These are phyloP conservation scores for Fraxinus latifolia DNA, from an alignment of 305 asterid species.

Conservation along the genomic window DNA sequence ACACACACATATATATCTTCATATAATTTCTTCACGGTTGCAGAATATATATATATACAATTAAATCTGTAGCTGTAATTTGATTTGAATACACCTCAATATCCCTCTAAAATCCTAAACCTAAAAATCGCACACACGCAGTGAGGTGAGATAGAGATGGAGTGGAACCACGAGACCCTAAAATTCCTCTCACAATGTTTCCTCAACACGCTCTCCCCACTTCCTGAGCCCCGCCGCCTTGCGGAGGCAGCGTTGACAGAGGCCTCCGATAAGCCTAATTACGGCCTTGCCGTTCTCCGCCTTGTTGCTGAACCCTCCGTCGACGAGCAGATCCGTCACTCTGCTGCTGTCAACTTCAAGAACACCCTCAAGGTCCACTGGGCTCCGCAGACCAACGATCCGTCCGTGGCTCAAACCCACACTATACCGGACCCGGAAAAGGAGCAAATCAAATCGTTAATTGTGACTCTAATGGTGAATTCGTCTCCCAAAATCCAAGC, in stretches of 20 bases:
- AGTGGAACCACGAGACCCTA: slow-evolving; percentile 74
- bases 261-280: slow-evolving; percentile 67
- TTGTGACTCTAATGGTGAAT: slow-evolving; percentile 72
- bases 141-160: slow-evolving; percentile 42
- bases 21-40: background rate
- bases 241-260: slow-evolving; percentile 66
- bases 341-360: slow-evolving; percentile 87
- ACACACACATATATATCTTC: background rate
- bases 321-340: slow-evolving; percentile 82
- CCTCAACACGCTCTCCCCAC: slow-evolving; percentile 66
- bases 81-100: background rate
- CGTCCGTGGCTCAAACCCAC: slow-evolving; percentile 14
- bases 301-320: slow-evolving; percentile 74
- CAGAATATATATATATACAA: background rate
- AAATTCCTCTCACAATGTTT: slow-evolving; percentile 76
- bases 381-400: slow-evolving; percentile 38
- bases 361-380: slow-evolving; percentile 76
- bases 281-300: slow-evolving; percentile 79
- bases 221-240: slow-evolving; percentile 69
- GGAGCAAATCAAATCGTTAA: slow-evolving; percentile 64
- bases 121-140: background rate
- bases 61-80: background rate
- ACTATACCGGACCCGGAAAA: slow-evolving; percentile 61
- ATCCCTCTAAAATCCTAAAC: slow-evolving; percentile 41
- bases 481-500: slow-evolving; percentile 61